These are phyloP conservation scores for Tritrichomonas musculus DNA, from an alignment of 208 protist genomes.

Conservation along the genomic window DNA sequence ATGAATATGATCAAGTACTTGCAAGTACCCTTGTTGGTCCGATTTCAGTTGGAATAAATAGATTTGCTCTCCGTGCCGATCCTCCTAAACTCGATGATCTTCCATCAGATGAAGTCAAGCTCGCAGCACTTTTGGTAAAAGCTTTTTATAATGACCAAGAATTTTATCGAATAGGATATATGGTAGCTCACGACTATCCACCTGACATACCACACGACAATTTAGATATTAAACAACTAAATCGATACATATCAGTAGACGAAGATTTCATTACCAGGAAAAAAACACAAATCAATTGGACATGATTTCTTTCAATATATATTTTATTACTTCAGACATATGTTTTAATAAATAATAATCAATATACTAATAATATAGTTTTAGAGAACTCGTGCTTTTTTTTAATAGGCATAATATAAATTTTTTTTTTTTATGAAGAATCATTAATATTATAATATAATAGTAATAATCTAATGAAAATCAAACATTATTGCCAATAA, in stretches of 20 bases:
- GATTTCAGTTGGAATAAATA: not conserved
- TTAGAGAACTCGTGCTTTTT: no score
- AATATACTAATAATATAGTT: no score
- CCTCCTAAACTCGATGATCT: not conserved
- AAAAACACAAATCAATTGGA: not conserved
- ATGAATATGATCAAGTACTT: constrained; percentile 29
- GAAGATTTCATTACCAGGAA: not conserved
- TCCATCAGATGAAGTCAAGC: not conserved
- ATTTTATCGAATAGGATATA: constrained; percentile 31
- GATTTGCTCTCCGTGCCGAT: not conserved
- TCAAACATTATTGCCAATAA: no score
- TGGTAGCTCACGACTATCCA: not conserved
- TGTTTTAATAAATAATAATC: no score
- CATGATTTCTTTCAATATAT: no score
- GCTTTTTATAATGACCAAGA: constrained; percentile 30
- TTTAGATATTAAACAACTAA: not conserved
- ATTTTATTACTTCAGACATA: no score
- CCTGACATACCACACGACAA: not conserved
- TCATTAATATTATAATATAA: no score
- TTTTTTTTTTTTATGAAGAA: no score
- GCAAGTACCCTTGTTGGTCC: not conserved
- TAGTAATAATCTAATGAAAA: no score
- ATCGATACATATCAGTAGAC: not conserved
- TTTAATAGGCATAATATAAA: no score
- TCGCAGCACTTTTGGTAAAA: not conserved